Conservation (phyloP, 169 alveolate genomes). For the Plasmodium cynomolgi region DNA sequence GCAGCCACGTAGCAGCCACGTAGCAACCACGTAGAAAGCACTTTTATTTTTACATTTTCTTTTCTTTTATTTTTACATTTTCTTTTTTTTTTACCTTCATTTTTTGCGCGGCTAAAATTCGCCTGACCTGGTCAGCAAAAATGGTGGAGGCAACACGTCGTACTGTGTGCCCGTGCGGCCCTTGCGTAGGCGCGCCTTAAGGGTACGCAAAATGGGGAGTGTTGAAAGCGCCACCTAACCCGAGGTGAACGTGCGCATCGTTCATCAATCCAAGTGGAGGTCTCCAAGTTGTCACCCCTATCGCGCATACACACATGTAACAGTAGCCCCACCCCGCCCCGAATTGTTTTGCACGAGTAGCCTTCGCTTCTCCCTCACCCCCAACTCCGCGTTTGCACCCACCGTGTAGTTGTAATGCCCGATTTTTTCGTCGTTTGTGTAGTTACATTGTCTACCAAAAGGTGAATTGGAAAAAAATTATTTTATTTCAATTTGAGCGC, state of each 20-base stretch:
- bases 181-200: not conserved
- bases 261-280: not conserved
- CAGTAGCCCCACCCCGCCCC: not conserved
- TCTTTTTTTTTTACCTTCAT: not conserved
- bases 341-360: not conserved
- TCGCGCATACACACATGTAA: too few species aligned
- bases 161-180: not conserved
- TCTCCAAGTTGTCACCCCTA: not conserved
- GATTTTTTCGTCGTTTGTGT: not conserved
- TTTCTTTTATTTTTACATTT: too few species aligned
- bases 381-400: not conserved
- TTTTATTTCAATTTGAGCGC: not conserved
- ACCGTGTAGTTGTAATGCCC: not conserved
- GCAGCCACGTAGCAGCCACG: too few species aligned
- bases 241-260: not conserved
- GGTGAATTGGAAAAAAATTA: not conserved
- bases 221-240: not conserved
- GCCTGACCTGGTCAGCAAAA: not conserved
- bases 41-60: too few species aligned
- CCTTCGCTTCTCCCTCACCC: not conserved
- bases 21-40: not conserved
- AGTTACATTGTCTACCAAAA: not conserved
- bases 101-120: not conserved
- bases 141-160: not conserved
- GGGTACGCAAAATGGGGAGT: not conserved